Base-by-base conservation (phyloP, 2,329 filamentous ascomycete genomes). In the Arthrobotrys conoides region DNA sequence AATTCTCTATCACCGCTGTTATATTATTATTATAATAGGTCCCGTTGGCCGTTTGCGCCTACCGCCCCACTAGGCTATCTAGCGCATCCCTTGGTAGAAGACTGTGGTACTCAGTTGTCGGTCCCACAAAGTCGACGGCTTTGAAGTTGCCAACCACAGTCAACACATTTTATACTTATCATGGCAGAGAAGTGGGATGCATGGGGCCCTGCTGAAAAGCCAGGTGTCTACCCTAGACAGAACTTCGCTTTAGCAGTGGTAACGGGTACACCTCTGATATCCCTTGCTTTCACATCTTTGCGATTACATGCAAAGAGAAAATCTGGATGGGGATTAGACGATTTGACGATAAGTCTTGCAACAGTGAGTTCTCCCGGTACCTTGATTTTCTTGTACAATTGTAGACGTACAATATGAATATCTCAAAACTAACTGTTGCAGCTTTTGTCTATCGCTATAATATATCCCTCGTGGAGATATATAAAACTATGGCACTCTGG, bases 271-370 rank as follows among this genome's bases (percentile, higher is more conserved):
- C 73, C 73, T 20, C 20, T 78, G 38, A 64, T 78, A 68, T 78
- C 73, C 10, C 24, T 78, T 18, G 61, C 67, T 3, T 71, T 78
- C 33, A 78, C 73, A 9, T 33, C 24, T 20, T 41, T 78, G 36
- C 67, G 73, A 57, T 65, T 78, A 5, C 55, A 72, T 46, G 73
- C 73, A 16, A 78, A 78, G 63, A 66, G 73, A 33, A 71, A 57
- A 63, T 49, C 63, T 22, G 67, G 67, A 46, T 68, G 61, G 73
- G 73, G 73, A 24, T 10, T 64, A 5, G 84, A 85, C 81, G 84
- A 85, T 82, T 84, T 83, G 82, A 79, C 84, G 33, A 84, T 85
- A 75, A 82, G 83, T 16, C 24, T 84, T 18, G 83, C 84, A 41
- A 80, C 83, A 9, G 80, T 81, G 76, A 67, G 79, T 64, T 24